Base-by-base conservation (phyloP, 345 rosid genomes). In the Pelargonium nanum region DNA sequence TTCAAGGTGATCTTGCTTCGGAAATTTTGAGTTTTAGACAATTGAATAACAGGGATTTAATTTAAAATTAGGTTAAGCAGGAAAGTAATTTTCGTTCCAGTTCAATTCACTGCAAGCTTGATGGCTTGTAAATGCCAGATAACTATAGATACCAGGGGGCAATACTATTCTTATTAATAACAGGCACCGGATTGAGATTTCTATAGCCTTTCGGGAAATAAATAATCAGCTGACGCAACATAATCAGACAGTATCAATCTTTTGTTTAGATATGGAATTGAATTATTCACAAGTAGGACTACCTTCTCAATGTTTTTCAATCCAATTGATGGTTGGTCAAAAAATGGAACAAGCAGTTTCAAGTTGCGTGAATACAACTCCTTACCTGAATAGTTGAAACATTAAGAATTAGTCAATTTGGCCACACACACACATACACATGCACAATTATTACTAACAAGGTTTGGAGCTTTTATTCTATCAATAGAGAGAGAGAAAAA, bases 331-430 rank as follows among this genome's bases (percentile, higher is more conserved):
- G 98, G 91, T 57, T 57, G 57, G 56, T 81, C 87, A 16, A 92
- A 85, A 83, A 92, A 92, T 32, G 96, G 95, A 77, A 85, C 88
- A 1, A 92, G 85, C 72, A 92, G 75, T 61, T 66, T 83, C 77
- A 92, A 75, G 85, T 92, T 92, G 22, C 88, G 87, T 24, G 84
- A 73, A 72, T 92, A 92, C 75, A 92, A 60, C 62, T 77, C 74
- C 53, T 72, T 86, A 60, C 95, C 96, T 89, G 74, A 50, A 72
- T 53, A 67, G 53, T 17, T 58, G 19, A 61, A 65, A 26, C 34
- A 45, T 26, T 21, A 17, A 21, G 19, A 24, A 22, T 10, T 13
- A 15, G 17, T 25, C 12, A 25, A n/a, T 28, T 56, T 25, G 19
- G 10, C 26, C 32, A 22, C 12, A 9, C 22, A 55, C 17, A 2